These are phyloP conservation scores for Lipomyces yamadae DNA, from an alignment of 805 yeast species.

Conservation along the genomic window DNA sequence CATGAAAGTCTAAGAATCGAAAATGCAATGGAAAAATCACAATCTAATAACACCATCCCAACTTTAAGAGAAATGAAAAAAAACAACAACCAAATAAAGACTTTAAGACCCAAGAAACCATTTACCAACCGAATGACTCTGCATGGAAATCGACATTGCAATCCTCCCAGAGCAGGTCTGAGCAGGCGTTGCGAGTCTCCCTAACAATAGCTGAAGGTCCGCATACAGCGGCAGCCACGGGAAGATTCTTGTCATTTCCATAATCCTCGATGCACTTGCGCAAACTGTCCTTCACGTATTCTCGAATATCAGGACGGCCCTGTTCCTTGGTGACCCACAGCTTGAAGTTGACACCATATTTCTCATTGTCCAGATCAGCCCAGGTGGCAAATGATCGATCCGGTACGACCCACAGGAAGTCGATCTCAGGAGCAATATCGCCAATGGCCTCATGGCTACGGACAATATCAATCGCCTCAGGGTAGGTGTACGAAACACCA, in stretches of 20 bases:
- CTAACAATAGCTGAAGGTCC: slow-evolving; percentile 43
- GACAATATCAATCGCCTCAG: slow-evolving; percentile 37
- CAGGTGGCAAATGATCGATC: slow-evolving; percentile 38
- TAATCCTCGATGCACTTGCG: slow-evolving; percentile 29
- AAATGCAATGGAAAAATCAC: slow-evolving; percentile 7
- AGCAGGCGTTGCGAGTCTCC: slow-evolving; percentile 40
- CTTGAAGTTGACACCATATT: slow-evolving; percentile 37
- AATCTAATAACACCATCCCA: slow-evolving; percentile 19
- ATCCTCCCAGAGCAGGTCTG: slow-evolving; percentile 40
- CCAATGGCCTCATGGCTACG: slow-evolving; percentile 27
- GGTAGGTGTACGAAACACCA: slow-evolving; percentile 44
- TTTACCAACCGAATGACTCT: slow-evolving; percentile 45
- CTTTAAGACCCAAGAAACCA: slow-evolving; percentile 1
- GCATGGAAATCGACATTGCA: slow-evolving; percentile 40
- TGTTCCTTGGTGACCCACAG: slow-evolving; percentile 43
- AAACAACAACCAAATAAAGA: slow-evolving; percentile 7
- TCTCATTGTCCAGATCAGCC: slow-evolving; percentile 40
- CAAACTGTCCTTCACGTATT: slow-evolving; percentile 33
- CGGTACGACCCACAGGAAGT: slow-evolving; percentile 44
- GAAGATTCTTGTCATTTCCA: slow-evolving; percentile 31
- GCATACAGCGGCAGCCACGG: slow-evolving; percentile 42
- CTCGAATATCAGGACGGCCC: slow-evolving; percentile 42
- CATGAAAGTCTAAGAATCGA: slow-evolving; percentile 1
- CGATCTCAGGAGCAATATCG: slow-evolving; percentile 37
- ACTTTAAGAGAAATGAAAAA: slow-evolving; percentile 9